These are phyloP conservation scores for Graphilbum sp. DNA, from an alignment of 2,329 filamentous ascomycete species.

Conservation along the genomic window DNA sequence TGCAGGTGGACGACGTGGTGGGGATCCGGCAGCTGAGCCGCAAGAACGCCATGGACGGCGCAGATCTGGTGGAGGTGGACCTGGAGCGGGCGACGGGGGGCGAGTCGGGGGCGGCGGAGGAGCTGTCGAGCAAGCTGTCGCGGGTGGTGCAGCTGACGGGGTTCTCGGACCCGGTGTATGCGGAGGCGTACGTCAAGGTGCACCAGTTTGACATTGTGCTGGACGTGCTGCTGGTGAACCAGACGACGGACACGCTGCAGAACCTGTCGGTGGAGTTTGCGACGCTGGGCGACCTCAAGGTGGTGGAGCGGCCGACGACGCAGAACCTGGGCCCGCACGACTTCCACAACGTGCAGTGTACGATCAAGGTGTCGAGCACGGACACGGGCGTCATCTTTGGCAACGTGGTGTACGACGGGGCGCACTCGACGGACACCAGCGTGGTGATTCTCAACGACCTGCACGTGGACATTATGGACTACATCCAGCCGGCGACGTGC, in stretches of 20 bases:
- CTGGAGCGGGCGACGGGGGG: constrained; percentile 89
- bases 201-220: constrained; percentile 98
- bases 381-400: constrained; percentile 98
- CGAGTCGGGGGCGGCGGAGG: constrained; percentile 60
- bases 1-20: constrained; percentile 92
- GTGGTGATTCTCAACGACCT: constrained; percentile 97
- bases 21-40: constrained; percentile 84
- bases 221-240: constrained; percentile 91
- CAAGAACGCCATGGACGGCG: constrained; percentile 68
- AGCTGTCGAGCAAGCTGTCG: constrained; percentile 84
- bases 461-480: constrained; percentile 99
- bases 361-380: constrained; percentile 86
- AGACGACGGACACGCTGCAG: constrained; percentile 89
- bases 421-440: constrained; percentile 81
- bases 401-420: constrained; percentile 93
- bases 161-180: constrained; percentile 95
- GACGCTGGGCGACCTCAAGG: constrained; percentile 94
- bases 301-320: constrained; percentile 89
- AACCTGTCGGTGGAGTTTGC: constrained; percentile 97
- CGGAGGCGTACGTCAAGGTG: constrained; percentile 97
- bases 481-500: constrained; percentile 93
- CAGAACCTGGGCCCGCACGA: constrained; percentile 92
- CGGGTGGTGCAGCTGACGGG: constrained; percentile 93
- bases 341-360: constrained; percentile 96
- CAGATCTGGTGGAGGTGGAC: constrained; percentile 76